Conservation (phyloP, 495 filamentous ascomycete species). For the Friedmanniomyces simplex region DNA sequence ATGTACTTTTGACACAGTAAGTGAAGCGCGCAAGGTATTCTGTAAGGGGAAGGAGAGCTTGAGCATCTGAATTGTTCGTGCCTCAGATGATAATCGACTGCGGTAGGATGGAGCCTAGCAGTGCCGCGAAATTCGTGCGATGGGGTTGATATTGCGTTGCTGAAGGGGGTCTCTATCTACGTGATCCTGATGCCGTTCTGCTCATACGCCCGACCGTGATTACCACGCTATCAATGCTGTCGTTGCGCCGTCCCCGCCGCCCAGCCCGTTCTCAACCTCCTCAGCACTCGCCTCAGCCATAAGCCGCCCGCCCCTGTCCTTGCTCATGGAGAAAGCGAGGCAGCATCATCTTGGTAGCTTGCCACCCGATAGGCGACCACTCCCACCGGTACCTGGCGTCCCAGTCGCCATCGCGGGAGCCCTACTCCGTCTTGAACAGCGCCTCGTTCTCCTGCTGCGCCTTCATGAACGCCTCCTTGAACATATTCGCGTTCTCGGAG, state of each 20-base stretch:
- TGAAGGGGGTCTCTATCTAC: background rate
- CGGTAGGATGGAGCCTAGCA: too few species aligned
- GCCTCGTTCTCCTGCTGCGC: slow-evolving; percentile 94
- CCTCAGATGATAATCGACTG: too few species aligned
- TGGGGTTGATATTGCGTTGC: background rate
- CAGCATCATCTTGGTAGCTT: too few species aligned
- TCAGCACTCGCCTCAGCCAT: background rate
- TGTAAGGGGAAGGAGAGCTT: too few species aligned
- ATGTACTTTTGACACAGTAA: too few species aligned
- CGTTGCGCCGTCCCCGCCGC: background rate
- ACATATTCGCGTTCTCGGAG: slow-evolving; percentile 92
- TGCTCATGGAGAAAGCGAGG: background rate
- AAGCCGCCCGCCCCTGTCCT: too few species aligned
- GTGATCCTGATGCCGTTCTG: background rate
- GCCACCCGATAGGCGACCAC: too few species aligned
- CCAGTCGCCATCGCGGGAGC: background rate
- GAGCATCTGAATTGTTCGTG: too few species aligned
- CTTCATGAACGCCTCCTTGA: slow-evolving; percentile 97
- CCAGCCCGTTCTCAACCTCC: background rate
- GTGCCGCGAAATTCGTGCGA: background rate
- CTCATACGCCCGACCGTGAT: background rate
- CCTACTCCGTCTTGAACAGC: slow-evolving; percentile 29
- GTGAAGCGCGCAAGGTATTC: too few species aligned
- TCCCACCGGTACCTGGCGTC: background rate
- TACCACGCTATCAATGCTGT: background rate